These are phyloP conservation scores for Rhodotorula taiwanensis DNA, from an alignment of 768 basidiomycete genomes.

Conservation along the genomic window DNA sequence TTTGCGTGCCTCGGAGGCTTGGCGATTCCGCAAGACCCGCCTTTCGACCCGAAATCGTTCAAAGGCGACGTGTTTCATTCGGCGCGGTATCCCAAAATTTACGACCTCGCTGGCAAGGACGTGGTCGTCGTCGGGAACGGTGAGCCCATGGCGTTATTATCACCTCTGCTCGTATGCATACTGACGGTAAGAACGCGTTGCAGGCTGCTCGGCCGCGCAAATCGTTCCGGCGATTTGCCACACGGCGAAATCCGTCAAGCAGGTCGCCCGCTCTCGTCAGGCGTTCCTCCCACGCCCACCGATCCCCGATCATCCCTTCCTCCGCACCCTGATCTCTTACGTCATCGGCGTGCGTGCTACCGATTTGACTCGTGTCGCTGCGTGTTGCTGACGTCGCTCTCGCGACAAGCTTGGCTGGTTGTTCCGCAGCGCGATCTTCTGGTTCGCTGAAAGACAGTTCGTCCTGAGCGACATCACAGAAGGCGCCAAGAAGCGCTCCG, in stretches of 20 bases:
- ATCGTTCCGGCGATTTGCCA: slow-evolving; percentile 30
- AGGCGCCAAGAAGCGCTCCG: no score
- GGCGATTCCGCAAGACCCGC: slow-evolving; percentile 1
- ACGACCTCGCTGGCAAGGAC: slow-evolving; percentile 33
- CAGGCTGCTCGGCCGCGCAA: slow-evolving; percentile 38
- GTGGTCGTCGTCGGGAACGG: slow-evolving; percentile 40
- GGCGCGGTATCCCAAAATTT: slow-evolving; percentile 24
- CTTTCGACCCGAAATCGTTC: slow-evolving; percentile 24
- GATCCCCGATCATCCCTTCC: neutral
- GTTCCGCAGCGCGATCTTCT: no score
- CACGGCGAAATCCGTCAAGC: slow-evolving; percentile 26
- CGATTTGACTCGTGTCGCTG: neutral
- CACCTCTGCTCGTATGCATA: no score
- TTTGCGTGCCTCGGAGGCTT: slow-evolving; percentile 36
- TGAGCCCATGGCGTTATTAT: neutral
- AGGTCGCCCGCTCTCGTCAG: slow-evolving; percentile 32
- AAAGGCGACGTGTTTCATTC: slow-evolving; percentile 35
- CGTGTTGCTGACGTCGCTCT: neutral
- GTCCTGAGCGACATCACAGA: neutral
- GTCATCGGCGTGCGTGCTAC: slow-evolving; percentile 2
- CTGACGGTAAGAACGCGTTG: no score
- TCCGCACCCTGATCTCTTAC: neutral
- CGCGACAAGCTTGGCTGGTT: neutral
- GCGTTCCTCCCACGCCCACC: slow-evolving; percentile 20
- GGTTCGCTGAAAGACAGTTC: neutral